phyloP scores from a whole-genome alignment of 805 yeast species.

The Lachancea lanzarotensis region DNA sequence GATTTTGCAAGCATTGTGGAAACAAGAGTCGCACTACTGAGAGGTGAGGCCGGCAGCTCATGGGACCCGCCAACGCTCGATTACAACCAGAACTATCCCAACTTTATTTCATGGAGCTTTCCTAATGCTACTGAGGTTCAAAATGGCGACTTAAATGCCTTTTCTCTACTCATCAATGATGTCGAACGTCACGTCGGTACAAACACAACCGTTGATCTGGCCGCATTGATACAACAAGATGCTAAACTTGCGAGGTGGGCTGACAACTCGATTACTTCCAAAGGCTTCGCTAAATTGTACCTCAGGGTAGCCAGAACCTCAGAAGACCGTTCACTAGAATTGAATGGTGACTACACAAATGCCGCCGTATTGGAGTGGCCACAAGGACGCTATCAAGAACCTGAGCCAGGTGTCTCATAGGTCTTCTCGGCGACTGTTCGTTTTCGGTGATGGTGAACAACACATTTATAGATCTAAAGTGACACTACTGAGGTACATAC shows the following conservation, averaged over 20 bases:
- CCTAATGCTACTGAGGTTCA: constrained; percentile 10
- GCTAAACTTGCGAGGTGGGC: constrained; percentile 28
- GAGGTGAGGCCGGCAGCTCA: constrained; percentile 65
- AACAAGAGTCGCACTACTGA: constrained; percentile 54
- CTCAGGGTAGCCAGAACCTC: constrained; percentile 52
- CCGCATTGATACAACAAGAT: constrained; percentile 30
- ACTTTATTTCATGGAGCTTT: constrained; percentile 27
- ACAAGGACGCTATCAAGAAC: constrained; percentile 44
- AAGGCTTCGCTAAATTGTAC: constrained; percentile 36
- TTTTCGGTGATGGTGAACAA: neutral
- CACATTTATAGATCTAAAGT: neutral
- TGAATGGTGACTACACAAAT: constrained; percentile 56
- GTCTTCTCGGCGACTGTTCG: neutral
- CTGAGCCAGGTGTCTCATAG: constrained; percentile 47
- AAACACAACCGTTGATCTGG: constrained; percentile 39
- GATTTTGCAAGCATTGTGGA: constrained; percentile 87
- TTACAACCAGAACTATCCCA: constrained; percentile 15
- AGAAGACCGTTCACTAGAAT: constrained; percentile 32
- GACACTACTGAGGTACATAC: neutral
- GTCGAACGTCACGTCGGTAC: constrained; percentile 65
- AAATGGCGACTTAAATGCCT: constrained; percentile 36
- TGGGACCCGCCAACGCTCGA: constrained; percentile 44
- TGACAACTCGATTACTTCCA: constrained; percentile 27
- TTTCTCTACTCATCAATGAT: constrained; percentile 70
- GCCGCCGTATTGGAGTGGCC: constrained; percentile 61